A percentile compares a stretch with the other conserved stretches of the same genome.
These are phyloP conservation scores for Phoma herbarum DNA, from an alignment of 2,329 filamentous ascomycete species.

Conservation along the genomic window DNA sequence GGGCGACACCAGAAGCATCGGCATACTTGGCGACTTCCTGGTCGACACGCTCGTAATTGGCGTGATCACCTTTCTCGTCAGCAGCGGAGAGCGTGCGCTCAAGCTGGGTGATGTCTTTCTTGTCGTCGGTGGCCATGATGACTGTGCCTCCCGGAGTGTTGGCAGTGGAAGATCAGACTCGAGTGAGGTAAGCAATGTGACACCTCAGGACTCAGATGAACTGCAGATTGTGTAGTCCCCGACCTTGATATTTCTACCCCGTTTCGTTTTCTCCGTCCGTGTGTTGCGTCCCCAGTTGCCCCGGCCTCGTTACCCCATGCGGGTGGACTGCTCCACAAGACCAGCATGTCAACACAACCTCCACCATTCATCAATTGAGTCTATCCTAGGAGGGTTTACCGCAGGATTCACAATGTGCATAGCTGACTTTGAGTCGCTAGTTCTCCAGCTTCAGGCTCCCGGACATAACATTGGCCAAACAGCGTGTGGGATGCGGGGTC, in stretches of 20 bases:
- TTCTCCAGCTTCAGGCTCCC: constrained; percentile 17
- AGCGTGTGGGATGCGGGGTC: constrained; percentile 31
- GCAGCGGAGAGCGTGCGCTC: constrained; percentile 59
- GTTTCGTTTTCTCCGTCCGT: constrained; percentile 29
- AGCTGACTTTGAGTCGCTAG: constrained; percentile 25
- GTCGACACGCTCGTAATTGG: constrained; percentile 70
- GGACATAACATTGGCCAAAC: constrained; percentile 26
- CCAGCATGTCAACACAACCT: constrained; percentile 26
- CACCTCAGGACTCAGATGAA: constrained; percentile 30
- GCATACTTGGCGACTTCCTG: constrained; percentile 76
- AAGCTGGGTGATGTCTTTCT: constrained; percentile 55
- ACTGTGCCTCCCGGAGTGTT: constrained; percentile 21
- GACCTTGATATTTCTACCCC: constrained; percentile 37
- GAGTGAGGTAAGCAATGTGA: constrained; percentile 18
- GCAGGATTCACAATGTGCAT: constrained; percentile 13
- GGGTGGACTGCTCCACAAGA: constrained; percentile 33
- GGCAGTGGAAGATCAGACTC: constrained; percentile 22
- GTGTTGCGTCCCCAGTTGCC: constrained; percentile 28
- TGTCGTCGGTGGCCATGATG: constrained; percentile 37
- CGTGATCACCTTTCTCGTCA: constrained; percentile 60
- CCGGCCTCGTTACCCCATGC: constrained; percentile 33
- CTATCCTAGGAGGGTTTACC: constrained; percentile 22
- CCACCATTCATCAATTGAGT: constrained; percentile 15
- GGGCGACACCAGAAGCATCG: constrained; percentile 60
- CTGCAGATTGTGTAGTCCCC: constrained; percentile 26